Evolutionary conservation across 208 protist species (phyloP).

Genomic region (Trypanosoma cruzi): DNA sequence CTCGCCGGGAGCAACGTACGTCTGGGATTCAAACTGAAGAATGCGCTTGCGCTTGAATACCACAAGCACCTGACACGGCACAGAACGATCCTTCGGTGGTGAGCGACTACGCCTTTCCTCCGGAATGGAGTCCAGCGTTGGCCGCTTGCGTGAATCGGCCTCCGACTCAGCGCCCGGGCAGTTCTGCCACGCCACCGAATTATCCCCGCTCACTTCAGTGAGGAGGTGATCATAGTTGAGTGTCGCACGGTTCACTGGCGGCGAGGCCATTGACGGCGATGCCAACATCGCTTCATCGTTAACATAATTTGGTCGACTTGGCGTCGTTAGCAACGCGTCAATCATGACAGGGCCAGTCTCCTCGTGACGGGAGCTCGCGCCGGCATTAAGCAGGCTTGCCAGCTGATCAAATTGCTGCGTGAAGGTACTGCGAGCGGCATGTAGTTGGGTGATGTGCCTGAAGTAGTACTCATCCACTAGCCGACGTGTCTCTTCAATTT

Average conservation of each 20-base stretch:
- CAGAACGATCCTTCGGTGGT: constrained; percentile 52
- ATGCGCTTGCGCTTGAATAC: constrained; percentile 91
- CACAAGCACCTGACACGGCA: constrained; percentile 83
- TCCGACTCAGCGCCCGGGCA: constrained; percentile 29
- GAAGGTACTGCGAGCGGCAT: constrained; percentile 14
- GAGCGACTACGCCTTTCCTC: constrained; percentile 33
- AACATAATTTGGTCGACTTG: constrained; percentile 35
- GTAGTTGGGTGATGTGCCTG: constrained; percentile 8
- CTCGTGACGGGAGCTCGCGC: constrained; percentile 33
- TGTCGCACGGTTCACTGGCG: constrained; percentile 34
- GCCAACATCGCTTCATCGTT: constrained; percentile 36
- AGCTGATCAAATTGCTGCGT: constrained; percentile 20
- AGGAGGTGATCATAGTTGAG: constrained; percentile 58
- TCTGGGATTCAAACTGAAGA: constrained; percentile 78
- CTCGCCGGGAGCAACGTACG: constrained; percentile 72
- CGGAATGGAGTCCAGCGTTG: constrained; percentile 46
- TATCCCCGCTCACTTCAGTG: constrained; percentile 36
- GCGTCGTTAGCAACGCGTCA: constrained; percentile 35
- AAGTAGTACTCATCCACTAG: constrained; percentile 26
- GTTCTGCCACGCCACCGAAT: constrained; percentile 9
- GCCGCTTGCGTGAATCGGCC: constrained; percentile 53
- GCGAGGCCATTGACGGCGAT: constrained; percentile 59
- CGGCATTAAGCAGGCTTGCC: constrained; percentile 15
- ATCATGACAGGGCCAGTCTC: constrained; percentile 44
- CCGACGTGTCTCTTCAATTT: constrained; percentile 74